phyloP scores from a whole-genome alignment of 257 asterid genomes.

The Eucommia ulmoides region DNA sequence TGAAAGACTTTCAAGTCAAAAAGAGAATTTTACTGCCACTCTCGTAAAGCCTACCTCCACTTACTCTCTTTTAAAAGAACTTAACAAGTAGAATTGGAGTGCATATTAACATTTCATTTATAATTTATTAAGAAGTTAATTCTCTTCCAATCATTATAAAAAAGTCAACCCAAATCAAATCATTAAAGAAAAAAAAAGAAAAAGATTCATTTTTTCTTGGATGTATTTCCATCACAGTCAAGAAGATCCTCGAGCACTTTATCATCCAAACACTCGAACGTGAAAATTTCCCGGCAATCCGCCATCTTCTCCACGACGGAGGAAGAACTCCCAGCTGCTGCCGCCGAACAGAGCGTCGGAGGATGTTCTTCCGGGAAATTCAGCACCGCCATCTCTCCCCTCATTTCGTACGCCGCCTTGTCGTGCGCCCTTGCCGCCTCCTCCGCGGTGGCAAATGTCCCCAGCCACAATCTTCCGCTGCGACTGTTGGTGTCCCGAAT shows the following conservation, averaged over 20 bases:
- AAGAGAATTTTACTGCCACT: too few relatives aligned
- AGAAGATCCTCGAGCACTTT: constrained; percentile 37
- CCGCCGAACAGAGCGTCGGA: background rate
- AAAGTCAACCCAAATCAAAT: too few relatives aligned
- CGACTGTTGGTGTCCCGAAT: constrained; percentile 40
- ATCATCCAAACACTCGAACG: constrained; percentile 33
- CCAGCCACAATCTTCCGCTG: constrained; percentile 62
- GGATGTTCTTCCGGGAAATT: constrained; percentile 62
- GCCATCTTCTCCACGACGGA: background rate
- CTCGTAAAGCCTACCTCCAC: too few relatives aligned
- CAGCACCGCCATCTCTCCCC: constrained; percentile 51
- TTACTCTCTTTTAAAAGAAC: too few relatives aligned
- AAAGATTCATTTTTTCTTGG: too few relatives aligned
- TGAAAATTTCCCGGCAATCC: constrained; percentile 15
- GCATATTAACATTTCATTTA: too few relatives aligned
- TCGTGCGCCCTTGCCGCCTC: constrained; percentile 76
- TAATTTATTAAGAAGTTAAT: too few relatives aligned
- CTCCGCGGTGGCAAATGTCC: constrained; percentile 55
- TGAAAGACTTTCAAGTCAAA: too few relatives aligned
- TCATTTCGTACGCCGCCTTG: constrained; percentile 43
- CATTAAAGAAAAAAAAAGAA: too few relatives aligned
- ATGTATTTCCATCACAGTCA: constrained; percentile 12
- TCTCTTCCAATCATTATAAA: too few relatives aligned
- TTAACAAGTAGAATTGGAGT: too few relatives aligned
- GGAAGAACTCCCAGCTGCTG: background rate